These are phyloP conservation scores for Puccinia polysora DNA, from an alignment of 1,284 basidiomycete genomes.

Conservation along the genomic window DNA sequence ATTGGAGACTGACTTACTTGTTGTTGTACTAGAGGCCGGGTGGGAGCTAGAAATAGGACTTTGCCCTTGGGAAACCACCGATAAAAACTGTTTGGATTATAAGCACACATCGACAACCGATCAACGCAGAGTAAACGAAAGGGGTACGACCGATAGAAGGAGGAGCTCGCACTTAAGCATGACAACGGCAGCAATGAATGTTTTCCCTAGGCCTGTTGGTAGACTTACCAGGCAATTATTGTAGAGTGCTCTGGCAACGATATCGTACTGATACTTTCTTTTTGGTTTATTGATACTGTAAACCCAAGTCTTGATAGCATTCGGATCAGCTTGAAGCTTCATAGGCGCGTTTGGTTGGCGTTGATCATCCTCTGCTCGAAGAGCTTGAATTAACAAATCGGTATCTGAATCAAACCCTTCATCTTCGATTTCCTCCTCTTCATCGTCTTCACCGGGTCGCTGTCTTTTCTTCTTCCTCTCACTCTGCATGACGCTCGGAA, in stretches of 20 bases:
- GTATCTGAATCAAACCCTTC: constrained; percentile 30
- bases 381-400: constrained; percentile 15
- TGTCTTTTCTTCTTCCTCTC: not conserved
- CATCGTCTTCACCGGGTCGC: constrained; percentile 4
- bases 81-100: constrained; percentile 56
- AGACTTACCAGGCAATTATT: constrained; percentile 92
- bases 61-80: constrained; percentile 91
- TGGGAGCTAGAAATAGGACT: constrained; percentile 91
- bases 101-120: constrained; percentile 65
- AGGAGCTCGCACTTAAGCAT: constrained; percentile 59
- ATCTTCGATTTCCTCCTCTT: constrained; percentile 6
- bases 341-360: constrained; percentile 53
- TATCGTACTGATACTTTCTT: constrained; percentile 93
- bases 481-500: not conserved
- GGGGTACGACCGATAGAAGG: constrained; percentile 2
- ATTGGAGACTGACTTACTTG: constrained; percentile 53
- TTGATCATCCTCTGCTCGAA: not conserved
- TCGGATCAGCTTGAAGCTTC: constrained; percentile 68
- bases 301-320: constrained; percentile 81
- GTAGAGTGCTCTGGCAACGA: constrained; percentile 77
- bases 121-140: not conserved
- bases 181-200: constrained; percentile 93
- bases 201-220: constrained; percentile 95
- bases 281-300: constrained; percentile 84
- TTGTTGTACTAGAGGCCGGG: constrained; percentile 90